A percentile compares a stretch with the other conserved stretches of the same genome.
phyloP scores from a whole-genome alignment of 1,284 basidiomycete species.

The Sporisorium iseilematis-ciliati region DNA sequence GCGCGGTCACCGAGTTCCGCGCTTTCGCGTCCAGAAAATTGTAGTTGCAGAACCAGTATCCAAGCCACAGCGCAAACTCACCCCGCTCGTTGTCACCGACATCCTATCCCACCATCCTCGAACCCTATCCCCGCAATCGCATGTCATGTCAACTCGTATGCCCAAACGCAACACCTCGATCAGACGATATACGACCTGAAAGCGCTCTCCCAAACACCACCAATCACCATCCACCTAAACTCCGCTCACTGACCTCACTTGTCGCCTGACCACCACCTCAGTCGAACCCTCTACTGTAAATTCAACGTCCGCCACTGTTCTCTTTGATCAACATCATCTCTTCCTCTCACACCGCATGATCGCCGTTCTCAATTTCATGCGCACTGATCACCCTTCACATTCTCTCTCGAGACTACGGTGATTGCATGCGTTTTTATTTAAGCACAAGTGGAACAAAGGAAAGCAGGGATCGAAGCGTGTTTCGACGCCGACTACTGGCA shows the following conservation, averaged over 20 bases:
- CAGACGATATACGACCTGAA: not conserved
- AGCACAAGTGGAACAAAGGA: not conserved
- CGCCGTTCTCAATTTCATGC: not conserved
- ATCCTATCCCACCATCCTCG: not conserved
- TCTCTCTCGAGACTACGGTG: too few relatives aligned
- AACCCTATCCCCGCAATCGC: too few relatives aligned
- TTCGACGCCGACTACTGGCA: constrained; percentile 7
- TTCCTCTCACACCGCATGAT: not conserved
- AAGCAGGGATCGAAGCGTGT: constrained; percentile 4
- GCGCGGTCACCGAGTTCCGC: not conserved
- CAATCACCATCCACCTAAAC: too few relatives aligned
- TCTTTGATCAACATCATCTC: not conserved
- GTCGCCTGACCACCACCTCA: not conserved
- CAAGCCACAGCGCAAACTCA: not conserved
- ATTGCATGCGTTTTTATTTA: not conserved
- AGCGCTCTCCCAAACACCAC: not conserved
- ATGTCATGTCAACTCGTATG: too few relatives aligned
- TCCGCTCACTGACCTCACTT: too few relatives aligned
- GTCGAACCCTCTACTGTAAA: not conserved
- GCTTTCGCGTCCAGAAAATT: not conserved
- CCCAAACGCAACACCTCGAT: not conserved
- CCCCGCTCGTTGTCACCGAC: not conserved
- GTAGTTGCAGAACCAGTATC: constrained; percentile 4
- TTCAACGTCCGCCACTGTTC: not conserved
- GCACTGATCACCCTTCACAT: not conserved